A percentile compares a stretch with the other conserved stretches of the same genome.
Conservation (phyloP, 2,329 filamentous ascomycete species). For the Pseudonectria foliicola region DNA sequence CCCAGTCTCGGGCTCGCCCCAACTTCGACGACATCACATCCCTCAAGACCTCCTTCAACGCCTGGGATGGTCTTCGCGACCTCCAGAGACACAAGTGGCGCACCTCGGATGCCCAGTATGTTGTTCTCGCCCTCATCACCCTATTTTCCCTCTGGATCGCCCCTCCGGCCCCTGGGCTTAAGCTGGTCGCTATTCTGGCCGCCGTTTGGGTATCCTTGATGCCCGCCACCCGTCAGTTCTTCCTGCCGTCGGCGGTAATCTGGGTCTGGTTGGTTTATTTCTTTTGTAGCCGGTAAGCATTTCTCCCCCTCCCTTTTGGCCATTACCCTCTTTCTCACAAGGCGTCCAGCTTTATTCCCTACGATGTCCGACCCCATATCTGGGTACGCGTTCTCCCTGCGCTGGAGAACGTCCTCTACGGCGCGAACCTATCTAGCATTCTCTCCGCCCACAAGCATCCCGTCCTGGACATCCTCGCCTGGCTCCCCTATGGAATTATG, state of each 20-base stretch:
- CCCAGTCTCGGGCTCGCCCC: conserved; percentile 30
- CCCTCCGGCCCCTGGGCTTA: conserved; percentile 70
- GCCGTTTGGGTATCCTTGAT: conserved; percentile 66
- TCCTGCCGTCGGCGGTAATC: conserved; percentile 78
- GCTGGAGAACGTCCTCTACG: conserved; percentile 93
- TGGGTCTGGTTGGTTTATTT: conserved; percentile 86
- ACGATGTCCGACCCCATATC: conserved; percentile 83
- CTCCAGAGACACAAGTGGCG: conserved; percentile 75
- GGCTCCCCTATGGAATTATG: conserved; percentile 86
- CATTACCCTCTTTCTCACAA: conserved; percentile 1
- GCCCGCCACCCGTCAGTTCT: conserved; percentile 83
- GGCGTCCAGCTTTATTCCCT: conserved; percentile 68
- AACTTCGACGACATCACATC: conserved; percentile 57
- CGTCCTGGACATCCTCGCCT: conserved; percentile 79
- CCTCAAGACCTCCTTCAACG: conserved; percentile 76
- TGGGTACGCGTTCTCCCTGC: conserved; percentile 93
- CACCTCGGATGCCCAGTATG: conserved; percentile 77
- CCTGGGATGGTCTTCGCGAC: conserved; percentile 67
- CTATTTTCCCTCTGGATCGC: conserved; percentile 82
- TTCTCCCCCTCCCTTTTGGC: conserved; percentile 1
- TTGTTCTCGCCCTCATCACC: conserved; percentile 63
- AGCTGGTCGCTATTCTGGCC: conserved; percentile 62
- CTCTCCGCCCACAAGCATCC: conserved; percentile 82
- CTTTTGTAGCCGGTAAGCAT: conserved; percentile 80
- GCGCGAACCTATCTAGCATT: conserved; percentile 92